Percentiles rank a stretch among this genome's conserved stretches.
phyloP scores from a whole-genome alignment of 2,329 filamentous ascomycete genomes.

The Arthrobotrys conoides region DNA sequence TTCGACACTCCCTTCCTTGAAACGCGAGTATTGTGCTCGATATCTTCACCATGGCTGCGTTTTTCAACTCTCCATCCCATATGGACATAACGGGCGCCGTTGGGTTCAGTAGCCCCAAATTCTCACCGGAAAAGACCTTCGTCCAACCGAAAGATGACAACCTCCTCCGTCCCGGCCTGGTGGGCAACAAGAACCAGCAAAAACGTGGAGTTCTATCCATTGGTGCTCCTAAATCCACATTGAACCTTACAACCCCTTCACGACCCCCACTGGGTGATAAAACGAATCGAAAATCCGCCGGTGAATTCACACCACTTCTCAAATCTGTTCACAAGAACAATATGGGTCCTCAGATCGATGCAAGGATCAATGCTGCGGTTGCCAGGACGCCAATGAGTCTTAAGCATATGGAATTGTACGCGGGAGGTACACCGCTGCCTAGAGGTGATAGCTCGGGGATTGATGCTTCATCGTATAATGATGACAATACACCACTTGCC shows the following conservation, averaged over 20 bases:
- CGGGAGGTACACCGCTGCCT: slow-evolving; percentile 80
- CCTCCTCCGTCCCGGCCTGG: slow-evolving; percentile 46
- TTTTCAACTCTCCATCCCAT: slow-evolving; percentile 57
- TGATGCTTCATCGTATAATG: slow-evolving; percentile 75
- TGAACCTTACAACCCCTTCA: slow-evolving; percentile 56
- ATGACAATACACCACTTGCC: slow-evolving; percentile 81
- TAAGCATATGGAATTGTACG: slow-evolving; percentile 72
- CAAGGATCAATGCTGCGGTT: slow-evolving; percentile 73
- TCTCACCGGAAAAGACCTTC: slow-evolving; percentile 59
- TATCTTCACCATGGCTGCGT: slow-evolving; percentile 51
- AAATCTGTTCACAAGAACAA: slow-evolving; percentile 82
- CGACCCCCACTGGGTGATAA: slow-evolving; percentile 45
- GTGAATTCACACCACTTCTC: slow-evolving; percentile 92
- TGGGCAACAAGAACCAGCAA: slow-evolving; percentile 50
- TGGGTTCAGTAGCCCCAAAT: slow-evolving; percentile 53
- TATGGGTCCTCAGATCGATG: slow-evolving; percentile 74
- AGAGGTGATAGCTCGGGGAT: slow-evolving; percentile 78
- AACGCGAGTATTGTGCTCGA: slow-evolving; percentile 45
- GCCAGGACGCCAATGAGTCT: slow-evolving; percentile 79
- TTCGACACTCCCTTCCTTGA: slow-evolving; percentile 15
- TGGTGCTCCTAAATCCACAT: slow-evolving; percentile 46
- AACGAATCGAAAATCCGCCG: slow-evolving; percentile 49
- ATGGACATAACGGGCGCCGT: slow-evolving; percentile 47
- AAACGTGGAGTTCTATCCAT: slow-evolving; percentile 43
- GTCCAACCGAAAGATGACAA: slow-evolving; percentile 56